Conservation (phyloP, 2,329 filamentous ascomycete species). For the Zasmidium angulare region DNA sequence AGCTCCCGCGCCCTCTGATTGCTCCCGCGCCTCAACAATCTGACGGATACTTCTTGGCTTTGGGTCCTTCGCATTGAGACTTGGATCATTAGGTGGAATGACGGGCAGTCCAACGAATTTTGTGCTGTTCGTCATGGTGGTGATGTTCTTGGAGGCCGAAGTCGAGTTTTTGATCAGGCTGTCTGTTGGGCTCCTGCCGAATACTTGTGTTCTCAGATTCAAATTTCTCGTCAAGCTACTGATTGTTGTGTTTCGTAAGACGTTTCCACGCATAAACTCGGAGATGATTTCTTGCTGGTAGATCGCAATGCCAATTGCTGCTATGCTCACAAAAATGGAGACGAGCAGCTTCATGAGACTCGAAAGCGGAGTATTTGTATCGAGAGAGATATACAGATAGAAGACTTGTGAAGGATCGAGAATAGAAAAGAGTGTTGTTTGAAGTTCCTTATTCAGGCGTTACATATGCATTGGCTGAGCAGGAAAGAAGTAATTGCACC, state of each 20-base stretch:
- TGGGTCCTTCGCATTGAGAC: conserved; percentile 58
- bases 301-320: conserved; percentile 37
- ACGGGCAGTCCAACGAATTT: conserved; percentile 51
- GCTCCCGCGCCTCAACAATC: conserved; percentile 79
- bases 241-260: conserved; percentile 33
- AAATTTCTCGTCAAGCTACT: conserved; percentile 27
- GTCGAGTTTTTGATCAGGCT: conserved; percentile 27
- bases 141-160: conserved; percentile 29
- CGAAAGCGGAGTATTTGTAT: conserved; percentile 8
- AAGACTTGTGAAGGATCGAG: not conserved
- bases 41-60: conserved; percentile 74
- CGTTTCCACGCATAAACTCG: conserved; percentile 40
- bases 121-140: conserved; percentile 30
- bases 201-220: conserved; percentile 16
- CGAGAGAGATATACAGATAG: not conserved
- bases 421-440: not conserved
- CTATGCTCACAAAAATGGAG: conserved; percentile 44
- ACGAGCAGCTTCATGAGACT: conserved; percentile 27
- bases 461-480: not conserved
- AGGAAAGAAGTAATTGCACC: not conserved
- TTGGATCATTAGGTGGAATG: conserved; percentile 45
- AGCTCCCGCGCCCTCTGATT: conserved; percentile 85
- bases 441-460: not conserved
- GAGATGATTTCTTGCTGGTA: conserved; percentile 29
- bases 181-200: conserved; percentile 30